Conservation (phyloP, 805 yeast genomes). For the Jamesozyma rosinii region DNA sequence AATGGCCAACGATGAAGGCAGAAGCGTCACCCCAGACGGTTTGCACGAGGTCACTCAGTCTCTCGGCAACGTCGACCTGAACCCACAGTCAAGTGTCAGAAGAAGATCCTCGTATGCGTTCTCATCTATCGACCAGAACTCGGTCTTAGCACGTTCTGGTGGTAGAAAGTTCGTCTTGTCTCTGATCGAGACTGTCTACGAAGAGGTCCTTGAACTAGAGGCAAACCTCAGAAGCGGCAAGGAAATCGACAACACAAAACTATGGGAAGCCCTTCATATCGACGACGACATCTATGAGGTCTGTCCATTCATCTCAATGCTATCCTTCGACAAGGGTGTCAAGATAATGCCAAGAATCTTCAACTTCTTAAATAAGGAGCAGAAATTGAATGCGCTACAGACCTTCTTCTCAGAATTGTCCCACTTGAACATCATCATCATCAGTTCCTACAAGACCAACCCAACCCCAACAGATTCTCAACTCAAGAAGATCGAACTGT, state of each 20-base stretch:
- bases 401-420: constrained; percentile 73
- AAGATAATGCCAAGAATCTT: constrained; percentile 82
- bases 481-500: constrained; percentile 58
- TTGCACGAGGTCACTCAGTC: constrained; percentile 28
- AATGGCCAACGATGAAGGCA: constrained; percentile 13
- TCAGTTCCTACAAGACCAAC: constrained; percentile 70
- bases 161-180: constrained; percentile 49
- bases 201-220: constrained; percentile 69
- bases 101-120: constrained; percentile 32
- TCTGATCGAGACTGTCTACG: constrained; percentile 69
- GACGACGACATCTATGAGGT: constrained; percentile 50
- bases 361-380: constrained; percentile 69
- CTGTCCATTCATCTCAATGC: constrained; percentile 74
- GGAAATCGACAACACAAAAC: constrained; percentile 37
- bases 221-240: constrained; percentile 55
- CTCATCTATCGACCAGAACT: constrained; percentile 28
- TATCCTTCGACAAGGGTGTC: constrained; percentile 79
- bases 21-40: constrained; percentile 13
- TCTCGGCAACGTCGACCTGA: constrained; percentile 25
- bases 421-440: constrained; percentile 63
- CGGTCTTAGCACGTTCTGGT: constrained; percentile 31
- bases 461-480: constrained; percentile 44
- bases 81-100: constrained; percentile 20
- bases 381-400: constrained; percentile 66
- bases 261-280: constrained; percentile 75